Evolutionary conservation across 1,284 basidiomycete genomes (phyloP), one percentile per base, ranked within the genome.

Genomic region (Apiotrichum siamense): DNA sequence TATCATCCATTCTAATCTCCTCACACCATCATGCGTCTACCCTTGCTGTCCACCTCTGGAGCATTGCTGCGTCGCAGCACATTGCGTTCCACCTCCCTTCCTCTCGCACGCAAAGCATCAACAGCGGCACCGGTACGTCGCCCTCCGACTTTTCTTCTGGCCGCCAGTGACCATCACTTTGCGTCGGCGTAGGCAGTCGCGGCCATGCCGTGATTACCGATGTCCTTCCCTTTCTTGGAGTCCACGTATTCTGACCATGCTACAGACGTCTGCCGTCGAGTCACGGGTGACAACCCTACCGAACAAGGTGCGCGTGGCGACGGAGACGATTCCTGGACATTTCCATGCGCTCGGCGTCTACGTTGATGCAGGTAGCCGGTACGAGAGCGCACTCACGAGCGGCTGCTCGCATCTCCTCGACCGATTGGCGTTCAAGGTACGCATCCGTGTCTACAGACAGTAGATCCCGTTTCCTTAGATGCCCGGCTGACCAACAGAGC

Each of bases 271-370:
- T 11, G 27, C 23, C 1, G 18, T 40, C 25, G 18, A 25, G 7
- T 50, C 57, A 7, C 35, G 37, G 37, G 63, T 94, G 38, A 93
- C 93, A 0, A 93, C 88, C 0, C 79, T 98, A 2, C 84, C 90
- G 4, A 97, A 97, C 76, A 87, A 86, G 72, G 81, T 97, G 47
- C 80, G 91, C 55, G 90, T 98, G 43, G 91, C 89, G 15, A 96
- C 92, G 12, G 90, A 97, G 73, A 78, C 81, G 2, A 87, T 87
- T 1, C 92, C 92, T 0, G 90, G 92, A 10, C 92, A 98, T 75
- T 97, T 98, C 73, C 87, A 92, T 45, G 87, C 92, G 2, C 81
- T 96, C 1, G 94, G 93, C 17, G 81, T 98, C 31, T 97, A 93
- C 65, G 80, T 97, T 59, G 91, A 97, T 70, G 89, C 90, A 5